A percentile compares a stretch with the other conserved stretches of the same genome.
Conservation (phyloP, 116 monocot genomes). For the Phalaenopsis hybrid region DNA sequence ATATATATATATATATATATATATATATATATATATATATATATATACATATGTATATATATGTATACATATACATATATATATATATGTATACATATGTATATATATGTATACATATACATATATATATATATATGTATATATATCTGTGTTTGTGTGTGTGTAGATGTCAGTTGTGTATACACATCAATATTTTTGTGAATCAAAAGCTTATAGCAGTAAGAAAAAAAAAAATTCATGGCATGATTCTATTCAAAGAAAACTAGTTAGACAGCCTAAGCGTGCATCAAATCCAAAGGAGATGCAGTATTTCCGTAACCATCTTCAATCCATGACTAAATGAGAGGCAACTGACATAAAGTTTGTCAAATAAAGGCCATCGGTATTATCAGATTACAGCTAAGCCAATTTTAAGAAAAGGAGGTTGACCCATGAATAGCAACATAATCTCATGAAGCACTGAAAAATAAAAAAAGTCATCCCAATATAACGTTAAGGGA, state of each 20-base stretch:
- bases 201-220: not conserved
- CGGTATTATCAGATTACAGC: not conserved
- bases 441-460: not conserved
- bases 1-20: too few species aligned
- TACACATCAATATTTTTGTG: not conserved
- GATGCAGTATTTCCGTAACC: not conserved
- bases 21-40: too few species aligned
- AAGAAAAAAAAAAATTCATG: not conserved
- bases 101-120: too few species aligned
- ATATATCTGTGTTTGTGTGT: not conserved
- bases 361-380: not conserved
- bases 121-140: too few species aligned
- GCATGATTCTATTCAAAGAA: not conserved
- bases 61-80: too few species aligned
- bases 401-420: too few species aligned
- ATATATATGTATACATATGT: too few species aligned
- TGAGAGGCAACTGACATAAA: not conserved
- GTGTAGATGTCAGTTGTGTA: not conserved
- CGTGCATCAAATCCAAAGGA: not conserved
- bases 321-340: not conserved
- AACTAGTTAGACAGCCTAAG: not conserved
- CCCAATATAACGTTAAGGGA: not conserved
- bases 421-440: not conserved
- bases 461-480: not conserved
- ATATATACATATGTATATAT: too few species aligned